Conservation (phyloP, 768 basidiomycete genomes). For the Scleroderma bovista region DNA sequence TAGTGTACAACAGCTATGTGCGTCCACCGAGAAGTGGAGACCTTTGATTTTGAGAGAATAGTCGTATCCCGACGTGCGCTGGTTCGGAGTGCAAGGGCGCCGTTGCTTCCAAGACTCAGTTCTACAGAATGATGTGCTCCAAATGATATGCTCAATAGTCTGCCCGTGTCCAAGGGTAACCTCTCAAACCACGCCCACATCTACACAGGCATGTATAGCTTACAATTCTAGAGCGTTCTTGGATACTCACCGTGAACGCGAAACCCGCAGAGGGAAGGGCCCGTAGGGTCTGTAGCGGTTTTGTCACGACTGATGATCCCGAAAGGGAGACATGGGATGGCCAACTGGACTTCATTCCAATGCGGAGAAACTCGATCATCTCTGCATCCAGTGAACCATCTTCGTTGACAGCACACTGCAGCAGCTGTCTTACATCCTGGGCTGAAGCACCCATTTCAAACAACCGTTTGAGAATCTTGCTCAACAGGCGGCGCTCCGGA, state of each 20-base stretch:
- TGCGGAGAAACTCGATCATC: constrained; percentile 63
- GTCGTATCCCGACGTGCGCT: constrained; percentile 34
- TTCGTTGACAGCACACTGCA: constrained; percentile 48
- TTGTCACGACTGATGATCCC: constrained; percentile 44
- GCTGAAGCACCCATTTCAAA: constrained; percentile 73
- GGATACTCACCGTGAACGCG: constrained; percentile 57
- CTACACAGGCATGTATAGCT: constrained; percentile 19
- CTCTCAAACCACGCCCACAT: constrained; percentile 46
- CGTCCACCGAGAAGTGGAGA: constrained; percentile 62
- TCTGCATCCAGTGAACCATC: constrained; percentile 54
- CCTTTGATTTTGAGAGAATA: constrained; percentile 39
- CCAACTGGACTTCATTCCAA: constrained; percentile 72
- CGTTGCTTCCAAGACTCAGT: constrained; percentile 48
- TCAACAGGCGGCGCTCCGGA: constrained; percentile 48
- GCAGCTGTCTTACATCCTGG: constrained; percentile 55
- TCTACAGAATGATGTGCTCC: constrained; percentile 33
- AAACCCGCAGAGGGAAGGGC: constrained; percentile 59
- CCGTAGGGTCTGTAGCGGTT: constrained; percentile 43
- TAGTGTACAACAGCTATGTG: constrained; percentile 67
- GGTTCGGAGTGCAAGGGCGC: constrained; percentile 47
- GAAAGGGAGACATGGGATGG: constrained; percentile 72
- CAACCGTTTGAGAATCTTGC: constrained; percentile 60
- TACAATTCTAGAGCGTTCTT: neutral
- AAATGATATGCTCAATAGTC: constrained; percentile 33
- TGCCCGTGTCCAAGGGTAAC: constrained; percentile 31